Evolutionary conservation across 139 green algal genomes (phyloP), one percentile per base, ranked within the genome.

Genomic region (Trebouxia sp.): DNA sequence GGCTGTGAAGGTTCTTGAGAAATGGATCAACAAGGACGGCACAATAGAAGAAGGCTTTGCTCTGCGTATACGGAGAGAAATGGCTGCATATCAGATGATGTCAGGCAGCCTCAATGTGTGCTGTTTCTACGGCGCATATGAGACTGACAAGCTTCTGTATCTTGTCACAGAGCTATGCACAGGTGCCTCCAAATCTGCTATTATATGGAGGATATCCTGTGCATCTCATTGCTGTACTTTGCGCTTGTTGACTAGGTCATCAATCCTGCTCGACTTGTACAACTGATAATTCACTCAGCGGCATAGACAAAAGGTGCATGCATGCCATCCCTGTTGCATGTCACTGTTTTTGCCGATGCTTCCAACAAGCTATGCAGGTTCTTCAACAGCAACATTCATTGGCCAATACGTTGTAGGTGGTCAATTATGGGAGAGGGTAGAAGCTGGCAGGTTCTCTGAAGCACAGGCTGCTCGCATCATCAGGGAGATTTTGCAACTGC

Each of bases 91-190:
- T 38, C 67, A 83, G 35, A 65, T 78, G 37, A 55, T 91, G 53
- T 65, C 81, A 0, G 78, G 82, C 50, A 83, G 55, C 35, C 78
- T 90, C 9, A 86, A 83, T 65, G 82, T 91, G 15, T 83, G 75
- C 22, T 58, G 65, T 41, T 58, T 91, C 30, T 74, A 90, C 48
- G 85, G 55, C 20, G 87, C 81, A 38, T 90, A 83, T 51, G 86
- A 91, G 76, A 87, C 89, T 39, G 56, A 78, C 30, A 80, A 65
- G 38, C 45, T 79, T 32, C 72, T 91, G 5, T 83, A 89, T 74
- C 45, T 90, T 24, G 82, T 91, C 0, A 82, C 85, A 80, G 85
- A 91, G 79, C 58, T 87, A 30, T 91, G 87, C 72, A 82, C 48
- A 35, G 78, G 78, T 65, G 30, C 30, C 28, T 37, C 35, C 35